Base-by-base conservation (phyloP, 1,284 basidiomycete genomes). In the Meripilus lineatus region DNA sequence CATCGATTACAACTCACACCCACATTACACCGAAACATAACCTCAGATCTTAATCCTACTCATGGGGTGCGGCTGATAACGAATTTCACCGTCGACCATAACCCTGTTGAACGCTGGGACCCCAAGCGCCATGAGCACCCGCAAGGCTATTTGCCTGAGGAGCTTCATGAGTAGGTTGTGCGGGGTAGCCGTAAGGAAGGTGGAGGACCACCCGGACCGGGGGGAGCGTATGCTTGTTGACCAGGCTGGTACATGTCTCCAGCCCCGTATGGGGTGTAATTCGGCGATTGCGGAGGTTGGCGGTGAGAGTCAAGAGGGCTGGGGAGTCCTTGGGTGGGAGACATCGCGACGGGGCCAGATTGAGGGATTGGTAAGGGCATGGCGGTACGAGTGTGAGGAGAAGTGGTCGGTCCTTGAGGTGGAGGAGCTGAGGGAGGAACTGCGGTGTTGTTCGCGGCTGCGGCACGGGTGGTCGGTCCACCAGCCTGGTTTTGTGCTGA, bases 361-460 rank as follows among this genome's bases (percentile, higher is more conserved):
- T 30, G 36, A 14, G 43, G 43, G 36, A 45, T 45, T 10, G 43
- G 43, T 14, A 45, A 28, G 14, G 43, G 43, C 43, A 45, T 45
- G 5, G 36, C 6, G 10, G 26, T 32, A 7, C 43, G 43, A 8
- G 43, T 33, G 26, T 45, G 43, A 10, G 43, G 43, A 6, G 43
- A 45, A n/a, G 43, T 45, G 3, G 43, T 18, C 17, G 42, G 42
- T 10, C 25, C 38, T 14, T 11, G 7, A 18, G 42, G 5, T 10
- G 18, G 18, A 11, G 21, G n/a, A n/a, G 23, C 17, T 10, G 24
- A 18, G 22, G 42, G 4, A 17, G 41, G 14, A 15, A 21, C 32
- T 5, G 41, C 35, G 15, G 24, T 18, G 14, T 18, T 20, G 21
- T 24, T 22, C 11, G 42, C 21, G 22, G 42, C 42, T 17, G 37